Conservation (phyloP, 202 grass and related monocot species). For the Zizania palustris region DNA sequence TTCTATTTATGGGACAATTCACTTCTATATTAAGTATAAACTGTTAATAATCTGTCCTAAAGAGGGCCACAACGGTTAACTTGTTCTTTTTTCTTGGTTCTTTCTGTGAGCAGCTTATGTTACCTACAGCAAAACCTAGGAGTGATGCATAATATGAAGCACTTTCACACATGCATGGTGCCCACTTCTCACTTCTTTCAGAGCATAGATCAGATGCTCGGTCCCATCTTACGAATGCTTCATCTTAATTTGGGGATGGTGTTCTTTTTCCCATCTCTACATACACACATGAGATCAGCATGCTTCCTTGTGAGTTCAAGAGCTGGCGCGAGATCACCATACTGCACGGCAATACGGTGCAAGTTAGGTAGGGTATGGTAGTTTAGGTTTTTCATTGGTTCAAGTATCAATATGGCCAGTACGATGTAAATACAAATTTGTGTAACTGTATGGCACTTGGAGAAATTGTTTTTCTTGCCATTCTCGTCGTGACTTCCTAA, state of each 20-base stretch:
- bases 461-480: neutral
- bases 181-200: no score
- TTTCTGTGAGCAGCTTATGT: slow-evolving; percentile 63
- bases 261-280: neutral
- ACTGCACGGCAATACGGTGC: neutral
- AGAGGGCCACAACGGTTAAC: neutral
- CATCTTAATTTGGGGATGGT: no score
- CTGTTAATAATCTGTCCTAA: no score
- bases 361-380: no score
- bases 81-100: neutral
- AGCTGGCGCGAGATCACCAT: neutral
- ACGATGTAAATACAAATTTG: neutral
- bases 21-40: no score
- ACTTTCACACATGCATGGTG: no score
- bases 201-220: no score
- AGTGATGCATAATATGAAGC: slow-evolving; percentile 41
- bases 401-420: no score
- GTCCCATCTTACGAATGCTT: no score
- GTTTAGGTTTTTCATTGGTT: no score
- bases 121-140: slow-evolving; percentile 47
- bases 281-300: neutral
- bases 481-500: no score
- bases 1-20: no score
- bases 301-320: neutral
- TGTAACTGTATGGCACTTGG: neutral